A percentile compares a stretch with the other conserved stretches of the same genome.
These are phyloP conservation scores for Neonectria hederae DNA, from an alignment of 2,329 filamentous ascomycete genomes.

Conservation along the genomic window DNA sequence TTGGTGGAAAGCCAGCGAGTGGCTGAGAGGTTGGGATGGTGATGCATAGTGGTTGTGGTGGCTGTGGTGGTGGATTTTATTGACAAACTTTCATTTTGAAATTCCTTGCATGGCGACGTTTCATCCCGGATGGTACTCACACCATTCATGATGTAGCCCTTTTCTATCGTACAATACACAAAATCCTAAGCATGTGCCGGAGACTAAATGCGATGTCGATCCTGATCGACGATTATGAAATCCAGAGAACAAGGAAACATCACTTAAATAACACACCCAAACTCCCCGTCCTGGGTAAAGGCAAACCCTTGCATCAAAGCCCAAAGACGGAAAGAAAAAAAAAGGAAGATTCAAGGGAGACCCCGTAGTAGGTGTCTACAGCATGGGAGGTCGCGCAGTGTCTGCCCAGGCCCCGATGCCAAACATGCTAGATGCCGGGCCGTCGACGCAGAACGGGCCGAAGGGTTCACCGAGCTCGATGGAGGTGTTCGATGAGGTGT, in stretches of 20 bases:
- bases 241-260: background rate
- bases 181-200: background rate
- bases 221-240: background rate
- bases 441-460: constrained; percentile 10
- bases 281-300: background rate
- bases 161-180: background rate
- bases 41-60: background rate
- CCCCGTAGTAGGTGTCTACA: background rate
- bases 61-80: background rate
- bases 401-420: constrained; percentile 39
- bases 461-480: constrained; percentile 23
- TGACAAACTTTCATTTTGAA: background rate
- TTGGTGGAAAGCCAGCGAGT: background rate
- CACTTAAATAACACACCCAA: background rate
- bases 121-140: background rate
- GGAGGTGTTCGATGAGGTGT: constrained; percentile 25
- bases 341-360: background rate
- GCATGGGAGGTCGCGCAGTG: constrained; percentile 18
- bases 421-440: constrained; percentile 24
- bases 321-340: background rate
- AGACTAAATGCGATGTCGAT: background rate
- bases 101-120: background rate
- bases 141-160: background rate
- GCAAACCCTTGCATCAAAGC: background rate
- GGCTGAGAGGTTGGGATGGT: background rate